These are phyloP conservation scores for Apodospora peruviana DNA, from an alignment of 495 filamentous ascomycete species.

Conservation along the genomic window DNA sequence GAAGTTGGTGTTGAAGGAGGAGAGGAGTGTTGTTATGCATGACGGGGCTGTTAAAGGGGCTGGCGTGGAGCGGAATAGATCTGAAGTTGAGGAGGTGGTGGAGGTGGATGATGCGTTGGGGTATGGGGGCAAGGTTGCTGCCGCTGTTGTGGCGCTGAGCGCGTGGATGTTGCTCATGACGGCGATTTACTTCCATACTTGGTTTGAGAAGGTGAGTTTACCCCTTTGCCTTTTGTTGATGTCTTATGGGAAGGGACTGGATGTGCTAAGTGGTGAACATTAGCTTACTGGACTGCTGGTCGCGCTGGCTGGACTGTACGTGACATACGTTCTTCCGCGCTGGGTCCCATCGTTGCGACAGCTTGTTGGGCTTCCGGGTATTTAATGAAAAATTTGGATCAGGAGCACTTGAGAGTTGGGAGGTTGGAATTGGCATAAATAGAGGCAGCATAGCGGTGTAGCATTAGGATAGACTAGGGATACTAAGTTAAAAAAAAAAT, in stretches of 20 bases:
- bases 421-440: neutral
- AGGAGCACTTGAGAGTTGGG: no score
- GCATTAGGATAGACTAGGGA: neutral
- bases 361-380: constrained; percentile 71
- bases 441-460: neutral
- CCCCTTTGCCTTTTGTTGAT: neutral
- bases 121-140: constrained; percentile 38
- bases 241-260: no score
- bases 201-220: constrained; percentile 83
- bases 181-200: constrained; percentile 94
- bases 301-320: constrained; percentile 61
- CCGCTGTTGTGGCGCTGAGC: constrained; percentile 56
- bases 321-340: constrained; percentile 73
- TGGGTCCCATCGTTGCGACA: constrained; percentile 55
- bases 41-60: constrained; percentile 55
- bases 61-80: constrained; percentile 33
- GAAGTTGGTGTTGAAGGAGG: constrained; percentile 43
- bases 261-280: neutral
- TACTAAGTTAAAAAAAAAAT: neutral
- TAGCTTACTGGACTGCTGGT: constrained; percentile 69
- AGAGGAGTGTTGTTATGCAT: constrained; percentile 51
- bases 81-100: constrained; percentile 28
- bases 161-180: constrained; percentile 99
- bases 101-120: constrained; percentile 27
- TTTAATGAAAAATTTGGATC: no score